Conservation (phyloP, 2,329 filamentous ascomycete species). For the Pseudofabraea citricarpa region DNA sequence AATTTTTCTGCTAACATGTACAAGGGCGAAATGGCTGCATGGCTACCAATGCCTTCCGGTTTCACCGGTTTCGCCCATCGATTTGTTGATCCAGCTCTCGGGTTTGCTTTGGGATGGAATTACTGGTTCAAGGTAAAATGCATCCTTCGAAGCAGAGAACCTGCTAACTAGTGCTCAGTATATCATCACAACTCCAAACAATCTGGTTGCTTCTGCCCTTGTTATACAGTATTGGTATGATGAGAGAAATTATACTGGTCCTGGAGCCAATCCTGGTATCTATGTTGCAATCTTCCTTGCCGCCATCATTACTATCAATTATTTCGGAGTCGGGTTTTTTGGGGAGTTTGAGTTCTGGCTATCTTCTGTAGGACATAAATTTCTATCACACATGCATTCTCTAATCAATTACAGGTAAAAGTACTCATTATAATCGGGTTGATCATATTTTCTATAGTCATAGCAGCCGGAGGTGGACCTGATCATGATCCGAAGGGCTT, state of each 20-base stretch:
- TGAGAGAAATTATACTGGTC: conserved; percentile 19
- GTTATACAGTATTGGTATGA: conserved; percentile 78
- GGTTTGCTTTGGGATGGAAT: conserved; percentile 14
- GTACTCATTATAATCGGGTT: conserved; percentile 62
- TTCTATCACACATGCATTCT: background rate
- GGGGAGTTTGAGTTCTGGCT: conserved; percentile 50
- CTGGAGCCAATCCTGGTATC: conserved; percentile 66
- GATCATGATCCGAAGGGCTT: conserved; percentile 47
- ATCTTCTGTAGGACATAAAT: background rate
- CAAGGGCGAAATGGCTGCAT: no score
- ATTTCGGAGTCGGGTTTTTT: conserved; percentile 40
- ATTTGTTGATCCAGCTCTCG: conserved; percentile 1
- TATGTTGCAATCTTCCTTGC: conserved; percentile 71
- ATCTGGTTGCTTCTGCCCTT: conserved; percentile 73
- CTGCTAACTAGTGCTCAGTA: conserved; percentile 50
- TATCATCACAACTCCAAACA: conserved; percentile 81
- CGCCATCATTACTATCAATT: conserved; percentile 60
- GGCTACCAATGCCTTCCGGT: no score
- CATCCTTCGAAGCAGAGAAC: no score
- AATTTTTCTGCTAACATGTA: background rate
- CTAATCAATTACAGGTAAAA: conserved; percentile 48
- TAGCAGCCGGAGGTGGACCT: conserved; percentile 61
- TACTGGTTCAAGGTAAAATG: conserved; percentile 27
- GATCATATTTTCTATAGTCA: conserved; percentile 59
- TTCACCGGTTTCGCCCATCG: background rate